Evolutionary conservation across 106 monocot species (phyloP).

Genomic region (Dioscorea alata): DNA sequence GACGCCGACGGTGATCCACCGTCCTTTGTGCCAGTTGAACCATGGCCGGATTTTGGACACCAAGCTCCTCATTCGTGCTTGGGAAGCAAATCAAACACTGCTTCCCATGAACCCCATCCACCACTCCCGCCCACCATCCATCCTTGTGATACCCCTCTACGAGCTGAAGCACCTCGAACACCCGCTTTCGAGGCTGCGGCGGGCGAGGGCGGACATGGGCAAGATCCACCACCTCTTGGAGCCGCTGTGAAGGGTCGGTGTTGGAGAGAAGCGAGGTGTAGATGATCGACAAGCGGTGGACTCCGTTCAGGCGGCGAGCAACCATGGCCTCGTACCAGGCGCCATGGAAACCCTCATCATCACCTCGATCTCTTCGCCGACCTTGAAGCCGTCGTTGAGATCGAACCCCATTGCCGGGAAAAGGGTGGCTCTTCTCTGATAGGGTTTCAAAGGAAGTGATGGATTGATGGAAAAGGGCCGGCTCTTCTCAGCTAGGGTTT

Average conservation of each 20-base stretch:
- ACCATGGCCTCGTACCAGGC: conserved; percentile 24
- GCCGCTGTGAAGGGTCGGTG: conserved; percentile 1
- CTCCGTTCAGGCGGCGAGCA: not conserved
- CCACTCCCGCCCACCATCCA: conserved; percentile 23
- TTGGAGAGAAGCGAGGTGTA: conserved; percentile 15
- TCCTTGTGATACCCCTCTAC: conserved; percentile 26
- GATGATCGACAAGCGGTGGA: not conserved
- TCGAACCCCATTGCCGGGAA: not conserved
- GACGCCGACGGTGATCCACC: not conserved
- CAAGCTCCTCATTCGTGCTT: conserved; percentile 6
- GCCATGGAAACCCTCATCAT: conserved; percentile 24
- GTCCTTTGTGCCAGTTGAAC: not conserved
- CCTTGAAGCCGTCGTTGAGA: not conserved
- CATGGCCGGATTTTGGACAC: conserved; percentile 1
- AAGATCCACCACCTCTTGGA: conserved; percentile 7
- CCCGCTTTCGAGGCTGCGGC: not conserved
- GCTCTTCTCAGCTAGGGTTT: too few species aligned
- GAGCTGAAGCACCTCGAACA: not conserved
- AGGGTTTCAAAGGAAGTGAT: too few species aligned
- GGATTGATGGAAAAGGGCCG: too few species aligned
- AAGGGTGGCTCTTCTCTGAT: too few species aligned
- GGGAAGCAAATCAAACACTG: conserved; percentile 9
- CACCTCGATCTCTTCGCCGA: conserved; percentile 18
- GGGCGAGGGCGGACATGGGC: conserved; percentile 16
- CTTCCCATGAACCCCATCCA: not conserved